Base-by-base conservation (phyloP, 768 basidiomycete species). In the Daedalea quercina region DNA sequence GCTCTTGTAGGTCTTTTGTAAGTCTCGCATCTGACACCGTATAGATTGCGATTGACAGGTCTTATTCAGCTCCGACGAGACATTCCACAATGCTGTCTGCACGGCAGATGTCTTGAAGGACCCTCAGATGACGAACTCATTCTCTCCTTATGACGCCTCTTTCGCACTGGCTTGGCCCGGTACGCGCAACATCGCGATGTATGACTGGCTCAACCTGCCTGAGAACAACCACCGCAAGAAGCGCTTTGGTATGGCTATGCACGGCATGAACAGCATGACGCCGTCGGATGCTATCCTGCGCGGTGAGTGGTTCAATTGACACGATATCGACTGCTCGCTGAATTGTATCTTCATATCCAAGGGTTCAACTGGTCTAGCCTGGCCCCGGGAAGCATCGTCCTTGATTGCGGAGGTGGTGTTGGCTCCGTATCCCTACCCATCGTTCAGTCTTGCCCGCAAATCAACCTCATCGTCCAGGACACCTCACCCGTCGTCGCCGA, bases 401-500 rank as follows among this genome's bases (percentile, higher is more conserved):
- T 70, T 24, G 70, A 70, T 50, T 65, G 70, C 9, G 68, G 68
- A 1, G 67, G 67, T 1, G 68, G 67, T 1, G 53, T 68, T n/a
- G 69, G 69, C n/a, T 47, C 55, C 13, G 54, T 57, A 11, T 51
- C 62, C 0, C 40, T 69, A 24, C 50, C 54, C 2, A 52, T 71
- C 9, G 61, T 62, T 9, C 25, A 57, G 25, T 47, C 33, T 0
- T 43, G 58, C 20, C 63, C 66, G 0, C 46, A 66, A 3, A 47
- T 69, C 45, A 62, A 59, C 23, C 46, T 66, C 50, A 43, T 68
- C 28, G 49, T 71, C 9, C 69, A 71, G 42, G 70, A 71, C 51
- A 62, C 58, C 3, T 43, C 51, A 3, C 34, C 57, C 31, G 63
- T 66, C 22, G 58, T 69, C 13, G 43, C 44, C 11, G 59, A 63